phyloP scores from a whole-genome alignment of 306 rosid species.

The Delonix regia region DNA sequence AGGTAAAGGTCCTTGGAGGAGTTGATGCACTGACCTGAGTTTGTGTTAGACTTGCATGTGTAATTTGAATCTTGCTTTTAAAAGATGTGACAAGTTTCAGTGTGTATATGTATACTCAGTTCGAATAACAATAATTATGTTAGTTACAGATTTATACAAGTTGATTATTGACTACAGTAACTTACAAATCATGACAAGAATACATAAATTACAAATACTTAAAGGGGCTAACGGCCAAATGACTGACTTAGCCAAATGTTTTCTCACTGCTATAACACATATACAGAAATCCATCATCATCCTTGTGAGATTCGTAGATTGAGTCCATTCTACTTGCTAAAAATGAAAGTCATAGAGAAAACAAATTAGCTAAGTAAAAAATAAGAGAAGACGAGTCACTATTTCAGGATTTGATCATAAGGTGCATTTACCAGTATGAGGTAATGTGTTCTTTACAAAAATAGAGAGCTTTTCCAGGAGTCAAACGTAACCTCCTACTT shows the following conservation, averaged over 20 bases:
- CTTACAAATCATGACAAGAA: not conserved
- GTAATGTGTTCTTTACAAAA: slow-evolving; percentile 76
- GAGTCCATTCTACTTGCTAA: slow-evolving; percentile 45
- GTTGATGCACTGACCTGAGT: not conserved
- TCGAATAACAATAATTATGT: not conserved
- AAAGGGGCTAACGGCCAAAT: not conserved
- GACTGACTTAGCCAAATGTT: slow-evolving; percentile 29
- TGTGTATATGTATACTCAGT: not conserved
- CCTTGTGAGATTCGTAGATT: slow-evolving; percentile 45
- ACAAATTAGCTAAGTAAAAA: slow-evolving; percentile 17
- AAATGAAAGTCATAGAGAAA: slow-evolving; percentile 17
- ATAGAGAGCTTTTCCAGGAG: slow-evolving; percentile 80
- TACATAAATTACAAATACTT: not conserved
- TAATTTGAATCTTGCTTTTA: not conserved
- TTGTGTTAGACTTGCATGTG: not conserved
- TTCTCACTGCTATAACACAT: slow-evolving; percentile 63
- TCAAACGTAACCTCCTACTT: slow-evolving; percentile 63
- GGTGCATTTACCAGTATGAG: slow-evolving; percentile 65
- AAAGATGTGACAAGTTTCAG: not conserved
- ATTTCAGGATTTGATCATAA: not conserved
- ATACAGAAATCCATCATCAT: slow-evolving; percentile 53
- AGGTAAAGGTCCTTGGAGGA: not conserved
- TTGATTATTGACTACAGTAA: not conserved
- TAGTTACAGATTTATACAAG: not conserved
- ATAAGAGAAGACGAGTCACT: not conserved